These are phyloP conservation scores for Fusarium sp. DNA, from an alignment of 2,329 filamentous ascomycete genomes.

Conservation along the genomic window DNA sequence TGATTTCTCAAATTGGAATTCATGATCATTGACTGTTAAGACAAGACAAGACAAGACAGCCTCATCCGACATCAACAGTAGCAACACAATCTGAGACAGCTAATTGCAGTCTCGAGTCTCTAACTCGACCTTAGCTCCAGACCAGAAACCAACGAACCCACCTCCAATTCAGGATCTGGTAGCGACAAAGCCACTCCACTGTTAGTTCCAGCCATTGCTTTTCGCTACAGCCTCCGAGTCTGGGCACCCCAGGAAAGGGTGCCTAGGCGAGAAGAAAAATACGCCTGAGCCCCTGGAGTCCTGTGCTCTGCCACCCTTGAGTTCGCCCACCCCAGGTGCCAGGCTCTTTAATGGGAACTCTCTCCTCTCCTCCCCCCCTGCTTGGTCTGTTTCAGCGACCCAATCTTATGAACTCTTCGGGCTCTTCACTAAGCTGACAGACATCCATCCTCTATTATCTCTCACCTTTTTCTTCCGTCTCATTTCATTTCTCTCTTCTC, in stretches of 20 bases:
- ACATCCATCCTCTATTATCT: conserved; percentile 35
- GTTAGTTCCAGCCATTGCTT: neutral
- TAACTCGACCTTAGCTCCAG: neutral
- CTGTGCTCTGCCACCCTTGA: conserved; percentile 29
- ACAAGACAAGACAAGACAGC: conserved; percentile 4
- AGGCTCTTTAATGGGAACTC: conserved; percentile 13
- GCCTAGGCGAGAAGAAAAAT: conserved; percentile 15
- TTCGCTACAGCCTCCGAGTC: neutral
- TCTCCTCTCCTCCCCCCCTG: conserved; percentile 15
- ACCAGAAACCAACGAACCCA: conserved; percentile 13
- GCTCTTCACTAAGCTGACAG: conserved; percentile 24
- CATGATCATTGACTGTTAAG: neutral
- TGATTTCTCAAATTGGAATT: neutral
- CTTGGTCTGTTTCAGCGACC: conserved; percentile 32
- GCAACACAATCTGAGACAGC: conserved; percentile 26
- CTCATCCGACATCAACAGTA: conserved; percentile 16
- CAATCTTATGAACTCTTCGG: neutral
- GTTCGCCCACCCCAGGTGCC: conserved; percentile 2
- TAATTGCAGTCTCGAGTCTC: conserved; percentile 24
- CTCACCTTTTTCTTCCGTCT: conserved; percentile 26
- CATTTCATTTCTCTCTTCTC: conserved; percentile 39
- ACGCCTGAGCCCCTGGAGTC: conserved; percentile 30
- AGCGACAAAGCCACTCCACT: conserved; percentile 13
- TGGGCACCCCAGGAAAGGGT: conserved; percentile 18
- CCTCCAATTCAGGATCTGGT: conserved; percentile 25